These are phyloP conservation scores for Myxozyma geophila DNA, from an alignment of 805 yeast species.

Conservation along the genomic window DNA sequence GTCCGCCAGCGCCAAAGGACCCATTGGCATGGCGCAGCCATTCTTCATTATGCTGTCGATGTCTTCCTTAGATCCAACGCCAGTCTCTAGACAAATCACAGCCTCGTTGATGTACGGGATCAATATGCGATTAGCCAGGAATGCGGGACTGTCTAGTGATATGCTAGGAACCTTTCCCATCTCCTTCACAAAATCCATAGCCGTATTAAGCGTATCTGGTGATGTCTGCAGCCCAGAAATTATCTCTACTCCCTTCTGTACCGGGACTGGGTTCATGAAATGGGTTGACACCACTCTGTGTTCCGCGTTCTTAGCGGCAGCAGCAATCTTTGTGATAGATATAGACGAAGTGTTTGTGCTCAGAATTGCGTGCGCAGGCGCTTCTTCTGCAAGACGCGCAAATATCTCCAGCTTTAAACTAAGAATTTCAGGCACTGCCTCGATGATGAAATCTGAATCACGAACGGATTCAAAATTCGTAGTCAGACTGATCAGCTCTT, in stretches of 20 bases:
- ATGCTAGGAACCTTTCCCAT: slow-evolving; percentile 49
- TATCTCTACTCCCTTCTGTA: slow-evolving; percentile 51
- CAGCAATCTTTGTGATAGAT: slow-evolving; percentile 51
- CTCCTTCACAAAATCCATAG: slow-evolving; percentile 43
- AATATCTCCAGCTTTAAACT: slow-evolving; percentile 47
- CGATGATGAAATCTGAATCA: slow-evolving; percentile 48
- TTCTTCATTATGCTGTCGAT: slow-evolving; percentile 52
- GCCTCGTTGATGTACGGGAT: slow-evolving; percentile 54
- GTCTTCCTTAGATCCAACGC: slow-evolving; percentile 49
- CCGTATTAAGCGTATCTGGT: slow-evolving; percentile 43
- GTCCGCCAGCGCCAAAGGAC: slow-evolving; percentile 51
- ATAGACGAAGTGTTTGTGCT: slow-evolving; percentile 53
- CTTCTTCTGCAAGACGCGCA: slow-evolving; percentile 43
- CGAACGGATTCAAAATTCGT: slow-evolving; percentile 40
- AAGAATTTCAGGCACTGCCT: slow-evolving; percentile 52
- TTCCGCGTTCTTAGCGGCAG: slow-evolving; percentile 51
- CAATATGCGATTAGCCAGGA: slow-evolving; percentile 50
- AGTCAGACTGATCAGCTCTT: slow-evolving; percentile 39
- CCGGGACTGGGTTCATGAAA: slow-evolving; percentile 55
- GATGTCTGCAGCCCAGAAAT: slow-evolving; percentile 51
- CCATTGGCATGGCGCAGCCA: slow-evolving; percentile 56
- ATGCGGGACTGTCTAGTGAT: slow-evolving; percentile 51
- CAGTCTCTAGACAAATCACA: slow-evolving; percentile 48
- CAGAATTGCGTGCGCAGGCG: slow-evolving; percentile 44
- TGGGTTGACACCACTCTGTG: slow-evolving; percentile 50